Conservation (phyloP, 768 basidiomycete genomes). For the Auriculariales sp. region DNA sequence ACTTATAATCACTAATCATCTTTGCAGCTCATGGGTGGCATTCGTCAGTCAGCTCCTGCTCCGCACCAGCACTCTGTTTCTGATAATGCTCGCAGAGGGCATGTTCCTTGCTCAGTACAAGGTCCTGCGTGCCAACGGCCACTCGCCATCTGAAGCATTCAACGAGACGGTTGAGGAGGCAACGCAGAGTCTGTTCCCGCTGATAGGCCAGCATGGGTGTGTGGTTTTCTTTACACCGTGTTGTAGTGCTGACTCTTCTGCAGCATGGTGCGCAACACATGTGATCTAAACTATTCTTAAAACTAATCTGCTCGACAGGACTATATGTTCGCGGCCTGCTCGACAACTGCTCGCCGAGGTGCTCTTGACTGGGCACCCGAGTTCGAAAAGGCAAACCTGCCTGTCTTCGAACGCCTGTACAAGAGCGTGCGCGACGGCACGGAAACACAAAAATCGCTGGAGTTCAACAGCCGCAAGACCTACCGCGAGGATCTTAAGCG, state of each 20-base stretch:
- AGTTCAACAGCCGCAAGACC: constrained; percentile 85
- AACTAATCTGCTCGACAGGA: constrained; percentile 44
- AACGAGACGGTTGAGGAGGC: constrained; percentile 99
- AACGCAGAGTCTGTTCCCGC: constrained; percentile 94
- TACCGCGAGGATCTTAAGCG: constrained; percentile 87
- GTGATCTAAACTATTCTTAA: not conserved
- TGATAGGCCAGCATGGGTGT: constrained; percentile 89
- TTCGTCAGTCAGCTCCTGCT: constrained; percentile 40
- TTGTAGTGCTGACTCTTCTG: not conserved
- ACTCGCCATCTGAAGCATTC: constrained; percentile 96
- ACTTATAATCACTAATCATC: constrained; percentile 1
- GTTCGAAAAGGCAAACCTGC: constrained; percentile 87
- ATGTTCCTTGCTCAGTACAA: constrained; percentile 99
- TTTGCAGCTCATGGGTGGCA: constrained; percentile 83
- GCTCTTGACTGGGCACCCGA: constrained; percentile 98
- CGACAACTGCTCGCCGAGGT: constrained; percentile 96
- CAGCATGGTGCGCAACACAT: no score
- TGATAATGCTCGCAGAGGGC: constrained; percentile 45
- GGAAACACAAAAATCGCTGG: constrained; percentile 92
- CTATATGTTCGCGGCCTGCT: constrained; percentile 99
- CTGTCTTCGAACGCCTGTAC: constrained; percentile 91
- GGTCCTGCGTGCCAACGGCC: constrained; percentile 91
- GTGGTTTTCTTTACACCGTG: constrained; percentile 13
- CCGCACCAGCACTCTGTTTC: not conserved
- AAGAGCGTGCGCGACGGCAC: constrained; percentile 88